Evolutionary conservation across 495 filamentous ascomycete genomes (phyloP).

Genomic region (Talaromyces nanjingensis): DNA sequence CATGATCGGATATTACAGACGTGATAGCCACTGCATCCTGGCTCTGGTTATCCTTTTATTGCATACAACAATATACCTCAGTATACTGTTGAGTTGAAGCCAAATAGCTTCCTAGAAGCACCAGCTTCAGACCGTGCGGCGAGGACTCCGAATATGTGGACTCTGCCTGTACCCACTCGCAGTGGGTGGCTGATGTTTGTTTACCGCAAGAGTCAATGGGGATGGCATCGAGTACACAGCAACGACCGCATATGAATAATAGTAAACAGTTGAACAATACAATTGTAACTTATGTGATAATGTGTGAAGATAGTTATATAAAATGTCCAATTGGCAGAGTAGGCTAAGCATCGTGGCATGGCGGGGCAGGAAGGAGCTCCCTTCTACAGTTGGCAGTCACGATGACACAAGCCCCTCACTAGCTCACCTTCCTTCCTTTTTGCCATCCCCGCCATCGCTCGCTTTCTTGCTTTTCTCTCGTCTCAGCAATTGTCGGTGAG

Average conservation of each 20-base stretch:
- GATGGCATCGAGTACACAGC: neutral
- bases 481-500: neutral
- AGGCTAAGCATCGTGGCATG: neutral
- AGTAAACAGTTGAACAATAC: neutral
- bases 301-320: neutral
- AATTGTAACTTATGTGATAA: neutral
- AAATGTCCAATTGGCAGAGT: neutral
- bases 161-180: neutral
- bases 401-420: constrained; percentile 3
- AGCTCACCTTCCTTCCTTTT: neutral
- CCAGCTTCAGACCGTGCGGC: neutral
- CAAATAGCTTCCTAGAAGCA: neutral
- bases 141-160: neutral
- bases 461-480: neutral
- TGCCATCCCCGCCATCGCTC: constrained; percentile 1
- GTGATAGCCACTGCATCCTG: neutral
- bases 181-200: neutral
- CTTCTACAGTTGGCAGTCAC: neutral
- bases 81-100: neutral
- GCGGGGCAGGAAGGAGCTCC: neutral
- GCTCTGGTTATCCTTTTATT: neutral
- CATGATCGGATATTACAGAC: neutral
- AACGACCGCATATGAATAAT: neutral
- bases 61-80: neutral
- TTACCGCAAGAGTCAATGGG: neutral